Evolutionary conservation across 495 filamentous ascomycete species (phyloP), one percentile per base, ranked within the genome.

Genomic region (Paragyromitra xinjiangensis): DNA sequence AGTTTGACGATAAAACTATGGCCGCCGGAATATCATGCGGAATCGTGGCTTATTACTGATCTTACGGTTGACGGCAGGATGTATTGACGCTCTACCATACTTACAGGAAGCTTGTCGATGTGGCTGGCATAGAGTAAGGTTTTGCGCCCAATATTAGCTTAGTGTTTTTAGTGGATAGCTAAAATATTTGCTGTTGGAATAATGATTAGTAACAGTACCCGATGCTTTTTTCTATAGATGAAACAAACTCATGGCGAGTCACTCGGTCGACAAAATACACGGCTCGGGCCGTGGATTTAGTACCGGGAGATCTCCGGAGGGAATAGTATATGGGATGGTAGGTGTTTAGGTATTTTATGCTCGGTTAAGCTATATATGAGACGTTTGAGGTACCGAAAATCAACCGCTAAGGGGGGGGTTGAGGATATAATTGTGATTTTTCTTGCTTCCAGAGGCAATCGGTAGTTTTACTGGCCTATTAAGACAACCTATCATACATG

Each of bases 231-330:
- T 34, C 3, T 34, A 34, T 73, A 59, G 53, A 58, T 63, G 55
- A 55, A 63, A 48, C 66, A 39, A 34, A 44, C n/a, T 75, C 72
- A 75, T 71, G 66, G 12, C 5, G 34, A 26, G 71, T 74, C 71
- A 74, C 71, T 74, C 64, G 71, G 26, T 11, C 11, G 39, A 3
- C 29, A 5, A 19, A 61, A 61, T 37, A 12, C 12, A 11, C 29
- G 37, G 12, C 56, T 14, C 29, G 2, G 26, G 29, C 29, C 14
- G 56, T 37, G 50, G 50, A 7, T 19, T 22, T 2, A n/a, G 50
- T 53, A 29, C 29, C 29, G 29, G 14, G 12, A 7, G 14, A 39
- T 14, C 14, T n/a, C 14, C 29, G 56, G 29, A 4, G 24, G 24
- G 11, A 6, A 11, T 37, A 37, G 29, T 16, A 37, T 61, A 7